Conservation (phyloP, 345 rosid species). For the Citrus mangshanensis region DNA sequence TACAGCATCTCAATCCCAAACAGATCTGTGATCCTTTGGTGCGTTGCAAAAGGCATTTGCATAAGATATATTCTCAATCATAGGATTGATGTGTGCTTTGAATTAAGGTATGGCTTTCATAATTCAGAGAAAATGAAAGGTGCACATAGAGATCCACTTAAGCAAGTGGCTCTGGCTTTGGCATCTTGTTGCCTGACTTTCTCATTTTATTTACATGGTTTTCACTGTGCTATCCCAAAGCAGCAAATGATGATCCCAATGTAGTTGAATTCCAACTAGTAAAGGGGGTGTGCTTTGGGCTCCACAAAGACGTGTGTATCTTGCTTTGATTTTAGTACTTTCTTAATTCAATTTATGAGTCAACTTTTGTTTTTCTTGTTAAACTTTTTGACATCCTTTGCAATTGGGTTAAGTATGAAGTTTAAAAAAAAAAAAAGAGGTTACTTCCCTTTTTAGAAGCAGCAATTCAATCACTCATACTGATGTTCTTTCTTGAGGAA, state of each 20-base stretch:
- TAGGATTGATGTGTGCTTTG: neutral
- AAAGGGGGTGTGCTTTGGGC: neutral
- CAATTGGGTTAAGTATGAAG: neutral
- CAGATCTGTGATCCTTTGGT: neutral
- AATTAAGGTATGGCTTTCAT: neutral
- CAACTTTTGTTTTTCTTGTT: neutral
- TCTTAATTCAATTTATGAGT: neutral
- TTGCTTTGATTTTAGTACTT: neutral
- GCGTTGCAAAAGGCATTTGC: neutral
- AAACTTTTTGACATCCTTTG: neutral
- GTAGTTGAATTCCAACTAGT: slow-evolving; percentile 8
- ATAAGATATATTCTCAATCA: neutral
- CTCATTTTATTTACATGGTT: neutral
- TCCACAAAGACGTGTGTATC: neutral
- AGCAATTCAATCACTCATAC: neutral
- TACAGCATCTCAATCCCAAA: too few species aligned
- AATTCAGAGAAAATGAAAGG: slow-evolving; percentile 6
- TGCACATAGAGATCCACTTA: slow-evolving; percentile 17
- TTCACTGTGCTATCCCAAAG: neutral
- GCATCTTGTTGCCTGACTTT: slow-evolving; percentile 22
- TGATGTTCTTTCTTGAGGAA: neutral
- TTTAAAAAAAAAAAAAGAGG: too few species aligned
- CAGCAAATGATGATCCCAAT: neutral
- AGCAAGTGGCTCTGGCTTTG: slow-evolving; percentile 6
- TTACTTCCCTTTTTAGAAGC: neutral